These are phyloP conservation scores for Cicer cuneatum DNA, from an alignment of 306 rosid species.

Conservation along the genomic window DNA sequence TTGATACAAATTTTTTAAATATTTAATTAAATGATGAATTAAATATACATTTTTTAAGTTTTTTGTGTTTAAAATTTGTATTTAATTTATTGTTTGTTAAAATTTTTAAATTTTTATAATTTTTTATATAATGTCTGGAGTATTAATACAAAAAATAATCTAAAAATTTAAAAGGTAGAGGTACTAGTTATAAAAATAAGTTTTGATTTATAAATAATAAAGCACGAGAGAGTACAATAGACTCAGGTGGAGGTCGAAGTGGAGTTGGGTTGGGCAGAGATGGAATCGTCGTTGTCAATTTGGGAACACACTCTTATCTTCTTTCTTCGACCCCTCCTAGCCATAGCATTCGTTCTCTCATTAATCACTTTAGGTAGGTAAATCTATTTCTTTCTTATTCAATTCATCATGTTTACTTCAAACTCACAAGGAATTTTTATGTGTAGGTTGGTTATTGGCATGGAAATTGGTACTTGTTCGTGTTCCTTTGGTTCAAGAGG, in stretches of 20 bases:
- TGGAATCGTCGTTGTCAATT: conserved; percentile 40
- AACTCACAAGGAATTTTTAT: conserved; percentile 10
- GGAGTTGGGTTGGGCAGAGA: neutral
- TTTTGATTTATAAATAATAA: too few species aligned
- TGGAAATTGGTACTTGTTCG: conserved; percentile 93
- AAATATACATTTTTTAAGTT: too few species aligned
- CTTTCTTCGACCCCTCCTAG: conserved; percentile 68
- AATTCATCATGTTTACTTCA: neutral
- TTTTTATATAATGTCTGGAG: too few species aligned
- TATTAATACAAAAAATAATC: too few species aligned
- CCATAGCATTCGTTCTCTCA: conserved; percentile 60
- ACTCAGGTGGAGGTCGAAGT: neutral
- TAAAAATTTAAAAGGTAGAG: too few species aligned
- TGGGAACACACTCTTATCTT: conserved; percentile 57
- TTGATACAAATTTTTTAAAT: too few species aligned
- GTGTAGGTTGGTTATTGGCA: conserved; percentile 81
- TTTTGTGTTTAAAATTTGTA: too few species aligned
- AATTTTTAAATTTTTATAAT: too few species aligned
- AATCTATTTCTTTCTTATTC: neutral
- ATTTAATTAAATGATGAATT: too few species aligned
- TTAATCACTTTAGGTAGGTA: conserved; percentile 65
- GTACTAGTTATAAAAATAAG: too few species aligned
- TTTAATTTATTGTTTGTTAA: too few species aligned
- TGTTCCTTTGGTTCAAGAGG: conserved; percentile 89
- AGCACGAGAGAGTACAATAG: too few species aligned